Percentiles rank a stretch among this genome's conserved stretches.
Evolutionary conservation across 2,329 filamentous ascomycete species (phyloP).

Genomic region (Tolypocladium ovalisporum): DNA sequence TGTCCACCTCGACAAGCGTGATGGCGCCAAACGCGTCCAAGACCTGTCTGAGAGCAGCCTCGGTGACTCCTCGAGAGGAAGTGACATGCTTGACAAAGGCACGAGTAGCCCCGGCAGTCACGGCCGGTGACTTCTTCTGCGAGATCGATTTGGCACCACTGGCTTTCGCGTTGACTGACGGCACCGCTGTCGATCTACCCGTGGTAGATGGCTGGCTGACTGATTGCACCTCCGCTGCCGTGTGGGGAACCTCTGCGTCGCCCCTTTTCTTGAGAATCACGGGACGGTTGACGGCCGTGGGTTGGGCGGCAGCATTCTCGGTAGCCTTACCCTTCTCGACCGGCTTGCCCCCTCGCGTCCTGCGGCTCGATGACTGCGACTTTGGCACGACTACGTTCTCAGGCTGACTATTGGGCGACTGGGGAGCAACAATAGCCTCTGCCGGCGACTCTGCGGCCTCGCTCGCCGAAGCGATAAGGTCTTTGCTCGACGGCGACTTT

Average conservation of each 20-base stretch:
- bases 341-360: conserved; percentile 25
- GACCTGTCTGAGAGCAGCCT: conserved; percentile 63
- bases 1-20: conserved; percentile 79
- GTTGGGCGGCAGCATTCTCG: conserved; percentile 17
- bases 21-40: conserved; percentile 66
- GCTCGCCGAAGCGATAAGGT: conserved; percentile 10
- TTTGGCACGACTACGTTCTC: conserved; percentile 13
- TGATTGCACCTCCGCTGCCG: conserved; percentile 7
- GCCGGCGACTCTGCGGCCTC: conserved; percentile 11
- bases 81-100: conserved; percentile 78
- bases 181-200: conserved; percentile 9
- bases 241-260: conserved; percentile 13
- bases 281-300: conserved; percentile 18
- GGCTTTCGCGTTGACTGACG: conserved; percentile 8
- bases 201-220: conserved; percentile 5
- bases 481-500: conserved; percentile 27
- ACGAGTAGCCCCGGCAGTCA: conserved; percentile 41
- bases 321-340: conserved; percentile 26
- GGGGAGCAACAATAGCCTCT: conserved; percentile 6
- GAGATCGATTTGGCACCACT: conserved; percentile 13
- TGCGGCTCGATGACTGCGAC: conserved; percentile 16
- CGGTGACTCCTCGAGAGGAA: conserved; percentile 83
- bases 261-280: conserved; percentile 32
- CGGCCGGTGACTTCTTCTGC: conserved; percentile 21
- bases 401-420: conserved; percentile 11